Conservation (phyloP, 2,329 filamentous ascomycete species). For the Exserohilum turcica region DNA sequence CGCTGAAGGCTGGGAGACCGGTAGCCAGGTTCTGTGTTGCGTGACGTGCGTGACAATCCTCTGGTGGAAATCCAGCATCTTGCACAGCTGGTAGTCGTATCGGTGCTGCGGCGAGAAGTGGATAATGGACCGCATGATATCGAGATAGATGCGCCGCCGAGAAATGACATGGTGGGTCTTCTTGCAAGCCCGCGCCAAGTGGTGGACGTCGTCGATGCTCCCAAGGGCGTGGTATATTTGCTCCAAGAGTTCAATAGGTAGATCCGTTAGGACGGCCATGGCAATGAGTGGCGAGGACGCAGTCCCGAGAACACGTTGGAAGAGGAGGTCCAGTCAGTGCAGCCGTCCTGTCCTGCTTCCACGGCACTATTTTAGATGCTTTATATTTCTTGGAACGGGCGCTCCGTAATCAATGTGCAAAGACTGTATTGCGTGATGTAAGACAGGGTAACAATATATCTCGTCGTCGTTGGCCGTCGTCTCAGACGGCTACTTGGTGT, state of each 20-base stretch:
- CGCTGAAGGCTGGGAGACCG: constrained; percentile 1
- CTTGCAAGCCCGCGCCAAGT: constrained; percentile 26
- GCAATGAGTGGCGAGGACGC: not conserved
- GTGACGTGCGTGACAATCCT: constrained; percentile 24
- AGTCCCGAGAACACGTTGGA: not conserved
- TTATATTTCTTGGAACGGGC: not conserved
- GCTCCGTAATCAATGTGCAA: not conserved
- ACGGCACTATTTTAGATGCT: not conserved
- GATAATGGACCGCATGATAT: constrained; percentile 35
- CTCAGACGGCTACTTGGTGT: not conserved
- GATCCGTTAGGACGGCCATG: constrained; percentile 20
- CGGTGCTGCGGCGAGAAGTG: constrained; percentile 20
- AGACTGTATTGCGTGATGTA: not conserved
- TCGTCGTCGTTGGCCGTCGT: no score
- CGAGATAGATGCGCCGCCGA: constrained; percentile 17
- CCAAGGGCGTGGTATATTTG: constrained; percentile 23
- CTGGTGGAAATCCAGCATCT: constrained; percentile 22
- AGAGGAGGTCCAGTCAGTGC: not conserved
- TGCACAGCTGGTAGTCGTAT: constrained; percentile 31
- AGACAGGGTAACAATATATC: not conserved
- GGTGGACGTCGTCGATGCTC: constrained; percentile 37
- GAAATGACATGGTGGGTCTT: constrained; percentile 16
- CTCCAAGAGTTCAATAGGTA: constrained; percentile 28
- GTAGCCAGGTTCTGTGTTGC: constrained; percentile 2
- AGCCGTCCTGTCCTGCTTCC: not conserved